phyloP scores from a whole-genome alignment of 2,329 filamentous ascomycete genomes.

The Fusarium torreyae region DNA sequence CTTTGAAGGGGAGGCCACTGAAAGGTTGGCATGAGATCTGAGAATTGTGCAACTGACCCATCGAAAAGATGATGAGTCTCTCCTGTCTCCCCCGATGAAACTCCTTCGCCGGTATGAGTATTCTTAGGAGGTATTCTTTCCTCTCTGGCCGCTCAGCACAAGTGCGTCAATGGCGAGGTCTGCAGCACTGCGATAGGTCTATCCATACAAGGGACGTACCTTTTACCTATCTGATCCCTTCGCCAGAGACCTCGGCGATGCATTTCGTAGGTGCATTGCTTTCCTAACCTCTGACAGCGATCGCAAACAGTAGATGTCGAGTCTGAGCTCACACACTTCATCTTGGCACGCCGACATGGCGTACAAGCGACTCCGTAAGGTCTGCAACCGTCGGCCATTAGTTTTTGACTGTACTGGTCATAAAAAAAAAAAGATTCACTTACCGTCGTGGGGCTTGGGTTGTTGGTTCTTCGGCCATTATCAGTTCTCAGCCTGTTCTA shows the following conservation, averaged over 20 bases:
- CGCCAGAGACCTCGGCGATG: constrained; percentile 15
- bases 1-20: background rate
- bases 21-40: background rate
- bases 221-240: background rate
- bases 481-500: too few relatives aligned
- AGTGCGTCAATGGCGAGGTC: too few relatives aligned
- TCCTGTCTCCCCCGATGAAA: too few relatives aligned
- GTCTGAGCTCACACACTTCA: constrained; percentile 21
- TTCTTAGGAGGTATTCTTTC: rapidly evolving
- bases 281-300: constrained; percentile 1
- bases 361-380: constrained; percentile 12
- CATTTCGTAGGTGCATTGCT: constrained; percentile 4
- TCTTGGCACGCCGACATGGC: constrained; percentile 9
- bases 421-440: too few relatives aligned
- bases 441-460: too few relatives aligned
- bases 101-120: too few relatives aligned
- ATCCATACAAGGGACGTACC: background rate
- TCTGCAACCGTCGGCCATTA: background rate
- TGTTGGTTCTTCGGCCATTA: too few relatives aligned
- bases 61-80: too few relatives aligned
- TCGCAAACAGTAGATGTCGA: background rate
- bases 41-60: background rate
- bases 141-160: background rate
- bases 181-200: too few relatives aligned
- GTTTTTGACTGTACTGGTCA: too few relatives aligned